Conservation (phyloP, 2,329 filamentous ascomycete species). For the Pleomassaria siparia region DNA sequence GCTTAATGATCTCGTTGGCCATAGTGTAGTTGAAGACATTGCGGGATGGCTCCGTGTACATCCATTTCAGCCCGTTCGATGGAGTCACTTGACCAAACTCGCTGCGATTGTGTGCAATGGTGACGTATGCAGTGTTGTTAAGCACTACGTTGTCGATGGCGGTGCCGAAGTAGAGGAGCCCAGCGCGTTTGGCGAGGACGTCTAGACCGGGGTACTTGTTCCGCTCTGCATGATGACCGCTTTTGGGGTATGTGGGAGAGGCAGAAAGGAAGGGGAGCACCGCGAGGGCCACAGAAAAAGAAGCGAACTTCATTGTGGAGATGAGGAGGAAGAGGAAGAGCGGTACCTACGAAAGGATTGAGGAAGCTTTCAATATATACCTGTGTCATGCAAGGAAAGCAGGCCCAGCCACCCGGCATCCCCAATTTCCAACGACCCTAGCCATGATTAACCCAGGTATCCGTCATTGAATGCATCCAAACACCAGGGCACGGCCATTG, state of each 20-base stretch:
- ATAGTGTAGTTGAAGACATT: conserved; percentile 60
- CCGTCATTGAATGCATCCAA: conserved; percentile 7
- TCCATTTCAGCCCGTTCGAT: conserved; percentile 67
- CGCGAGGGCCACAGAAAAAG: conserved; percentile 13
- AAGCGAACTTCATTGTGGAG: conserved; percentile 28
- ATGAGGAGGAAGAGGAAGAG: conserved; percentile 2
- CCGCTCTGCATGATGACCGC: conserved; percentile 3
- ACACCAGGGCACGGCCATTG: conserved; percentile 13
- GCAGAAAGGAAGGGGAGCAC: conserved; percentile 21
- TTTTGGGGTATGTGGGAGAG: conserved; percentile 16
- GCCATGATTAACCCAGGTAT: conserved; percentile 20
- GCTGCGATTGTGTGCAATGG: conserved; percentile 55
- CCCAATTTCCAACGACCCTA: conserved; percentile 9
- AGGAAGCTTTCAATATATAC: conserved; percentile 11
- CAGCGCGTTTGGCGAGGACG: conserved; percentile 57
- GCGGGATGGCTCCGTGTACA: conserved; percentile 60
- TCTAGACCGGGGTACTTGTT: conserved; percentile 45
- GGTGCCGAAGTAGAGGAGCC: conserved; percentile 58
- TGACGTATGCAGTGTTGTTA: conserved; percentile 57
- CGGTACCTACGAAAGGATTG: not conserved
- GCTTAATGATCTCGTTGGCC: conserved; percentile 53
- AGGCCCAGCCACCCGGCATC: conserved; percentile 12
- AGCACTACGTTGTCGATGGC: conserved; percentile 57
- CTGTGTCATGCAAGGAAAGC: not conserved
- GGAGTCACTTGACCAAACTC: conserved; percentile 68